Conservation (phyloP, 345 rosid genomes). For the Pseudoturritis turrita region DNA sequence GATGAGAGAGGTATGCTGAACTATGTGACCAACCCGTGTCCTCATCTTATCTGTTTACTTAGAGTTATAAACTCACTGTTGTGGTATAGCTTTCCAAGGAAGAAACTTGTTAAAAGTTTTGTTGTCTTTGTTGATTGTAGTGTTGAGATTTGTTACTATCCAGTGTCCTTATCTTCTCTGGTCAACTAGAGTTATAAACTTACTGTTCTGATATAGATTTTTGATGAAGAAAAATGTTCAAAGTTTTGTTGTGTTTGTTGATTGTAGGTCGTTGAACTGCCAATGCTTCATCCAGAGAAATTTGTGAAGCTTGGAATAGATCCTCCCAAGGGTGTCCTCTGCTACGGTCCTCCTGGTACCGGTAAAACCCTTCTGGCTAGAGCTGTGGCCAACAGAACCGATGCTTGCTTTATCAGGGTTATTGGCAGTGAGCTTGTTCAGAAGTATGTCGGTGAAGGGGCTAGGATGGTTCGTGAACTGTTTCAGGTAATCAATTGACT, state of each 20-base stretch:
- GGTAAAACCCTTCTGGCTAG: constrained; percentile 94
- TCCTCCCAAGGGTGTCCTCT: constrained; percentile 98
- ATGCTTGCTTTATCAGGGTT: constrained; percentile 97
- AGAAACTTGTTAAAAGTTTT: background rate
- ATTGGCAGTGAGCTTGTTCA: constrained; percentile 99
- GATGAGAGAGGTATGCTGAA: constrained; percentile 77
- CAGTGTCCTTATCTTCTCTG: background rate
- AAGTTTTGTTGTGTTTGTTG: background rate
- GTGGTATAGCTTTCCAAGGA: background rate
- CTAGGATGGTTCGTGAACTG: constrained; percentile 95
- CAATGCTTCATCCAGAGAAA: constrained; percentile 99
- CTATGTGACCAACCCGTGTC: background rate
- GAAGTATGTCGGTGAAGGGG: constrained; percentile 98
- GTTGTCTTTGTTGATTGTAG: background rate
- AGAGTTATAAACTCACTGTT: background rate
- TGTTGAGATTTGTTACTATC: constrained; percentile 1
- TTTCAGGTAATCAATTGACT: constrained; percentile 62
- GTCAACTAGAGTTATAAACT: background rate
- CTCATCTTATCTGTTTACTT: background rate
- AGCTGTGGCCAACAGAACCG: constrained; percentile 99
- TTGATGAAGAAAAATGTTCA: background rate
- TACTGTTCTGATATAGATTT: background rate
- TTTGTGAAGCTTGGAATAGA: constrained; percentile 98
- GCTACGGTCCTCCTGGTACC: constrained; percentile 98
- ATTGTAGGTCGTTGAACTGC: constrained; percentile 89